Percentiles rank a stretch among this genome's conserved stretches.
Conservation (phyloP, 345 rosid genomes). For the Erodium maritimum region DNA sequence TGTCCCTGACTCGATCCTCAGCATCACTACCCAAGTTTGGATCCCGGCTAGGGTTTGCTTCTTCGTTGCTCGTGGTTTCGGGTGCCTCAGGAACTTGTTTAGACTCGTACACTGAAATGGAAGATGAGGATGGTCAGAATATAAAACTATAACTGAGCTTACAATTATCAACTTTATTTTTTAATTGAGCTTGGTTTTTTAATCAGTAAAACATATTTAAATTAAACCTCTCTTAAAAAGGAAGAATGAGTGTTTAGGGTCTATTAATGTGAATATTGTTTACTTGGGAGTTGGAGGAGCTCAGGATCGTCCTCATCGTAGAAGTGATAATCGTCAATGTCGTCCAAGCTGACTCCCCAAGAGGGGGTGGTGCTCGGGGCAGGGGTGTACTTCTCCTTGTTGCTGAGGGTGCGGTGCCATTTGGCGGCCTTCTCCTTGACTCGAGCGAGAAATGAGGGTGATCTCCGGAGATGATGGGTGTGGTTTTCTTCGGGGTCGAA, state of each 20-base stretch:
- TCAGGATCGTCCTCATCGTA: slow-evolving; percentile 54
- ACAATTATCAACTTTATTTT: no score
- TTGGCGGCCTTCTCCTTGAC: slow-evolving; percentile 62
- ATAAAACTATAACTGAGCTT: no score
- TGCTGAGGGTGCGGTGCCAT: slow-evolving; percentile 41
- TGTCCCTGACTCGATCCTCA: slow-evolving; percentile 48
- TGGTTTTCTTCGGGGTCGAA: slow-evolving; percentile 19
- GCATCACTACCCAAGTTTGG: slow-evolving; percentile 24
- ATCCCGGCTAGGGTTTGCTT: slow-evolving; percentile 30
- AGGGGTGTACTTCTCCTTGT: slow-evolving; percentile 33
- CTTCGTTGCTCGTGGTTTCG: no score
- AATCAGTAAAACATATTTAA: no score
- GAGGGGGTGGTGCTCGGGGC: slow-evolving; percentile 36
- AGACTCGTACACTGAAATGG: no score
- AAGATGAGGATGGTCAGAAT: no score
- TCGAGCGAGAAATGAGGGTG: slow-evolving; percentile 43
- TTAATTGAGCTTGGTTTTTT: no score
- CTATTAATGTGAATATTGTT: no score
- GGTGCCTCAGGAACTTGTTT: no score
- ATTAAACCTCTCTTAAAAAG: no score
- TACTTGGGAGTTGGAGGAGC: no score
- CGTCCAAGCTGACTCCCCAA: slow-evolving; percentile 30
- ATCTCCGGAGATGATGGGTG: slow-evolving; percentile 26
- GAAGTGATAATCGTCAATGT: slow-evolving; percentile 22
- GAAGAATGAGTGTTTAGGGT: background rate